phyloP scores from a whole-genome alignment of 192 early-diverging fungal genomes.

The Lobosporangium transversale region DNA sequence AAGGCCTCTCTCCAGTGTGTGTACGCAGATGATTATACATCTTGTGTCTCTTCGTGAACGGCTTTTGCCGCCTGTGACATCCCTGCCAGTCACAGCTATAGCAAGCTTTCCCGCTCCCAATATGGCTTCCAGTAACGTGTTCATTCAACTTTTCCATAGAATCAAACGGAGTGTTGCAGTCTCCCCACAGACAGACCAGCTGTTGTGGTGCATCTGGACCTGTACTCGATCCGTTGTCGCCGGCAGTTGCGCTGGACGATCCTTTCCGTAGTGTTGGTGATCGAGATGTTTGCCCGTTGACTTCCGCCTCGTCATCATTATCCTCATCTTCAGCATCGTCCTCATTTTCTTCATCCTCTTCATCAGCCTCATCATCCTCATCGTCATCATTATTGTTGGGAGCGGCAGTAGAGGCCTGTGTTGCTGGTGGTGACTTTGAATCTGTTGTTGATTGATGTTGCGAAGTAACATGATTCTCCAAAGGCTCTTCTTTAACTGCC shows the following conservation, averaged over 20 bases:
- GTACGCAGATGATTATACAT: slow-evolving; percentile 77
- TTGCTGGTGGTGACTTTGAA: slow-evolving; percentile 10
- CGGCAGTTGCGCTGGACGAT: not conserved
- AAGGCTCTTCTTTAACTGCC: not conserved
- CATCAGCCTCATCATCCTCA: slow-evolving; percentile 36
- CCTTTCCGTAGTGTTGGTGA: not conserved
- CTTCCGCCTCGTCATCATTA: slow-evolving; percentile 24
- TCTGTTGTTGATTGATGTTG: not conserved
- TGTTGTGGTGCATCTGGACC: slow-evolving; percentile 20
- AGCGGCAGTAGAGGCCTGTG: not conserved
- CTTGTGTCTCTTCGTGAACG: slow-evolving; percentile 77
- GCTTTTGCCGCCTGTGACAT: slow-evolving; percentile 56
- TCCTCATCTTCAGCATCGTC: slow-evolving; percentile 28
- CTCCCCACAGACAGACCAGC: slow-evolving; percentile 59
- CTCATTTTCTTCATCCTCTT: slow-evolving; percentile 32
- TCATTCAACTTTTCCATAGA: slow-evolving; percentile 59
- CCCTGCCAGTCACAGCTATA: slow-evolving; percentile 61
- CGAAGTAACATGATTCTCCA: slow-evolving; percentile 1
- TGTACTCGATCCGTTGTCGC: not conserved
- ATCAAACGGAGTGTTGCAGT: slow-evolving; percentile 55
- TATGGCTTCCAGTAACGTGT: slow-evolving; percentile 63
- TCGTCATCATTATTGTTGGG: slow-evolving; percentile 30
- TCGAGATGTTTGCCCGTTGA: not conserved
- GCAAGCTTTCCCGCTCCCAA: slow-evolving; percentile 67
- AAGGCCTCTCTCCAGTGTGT: slow-evolving; percentile 80